Evolutionary conservation across 495 filamentous ascomycete species (phyloP).

Genomic region (Articulospora tetracladia): DNA sequence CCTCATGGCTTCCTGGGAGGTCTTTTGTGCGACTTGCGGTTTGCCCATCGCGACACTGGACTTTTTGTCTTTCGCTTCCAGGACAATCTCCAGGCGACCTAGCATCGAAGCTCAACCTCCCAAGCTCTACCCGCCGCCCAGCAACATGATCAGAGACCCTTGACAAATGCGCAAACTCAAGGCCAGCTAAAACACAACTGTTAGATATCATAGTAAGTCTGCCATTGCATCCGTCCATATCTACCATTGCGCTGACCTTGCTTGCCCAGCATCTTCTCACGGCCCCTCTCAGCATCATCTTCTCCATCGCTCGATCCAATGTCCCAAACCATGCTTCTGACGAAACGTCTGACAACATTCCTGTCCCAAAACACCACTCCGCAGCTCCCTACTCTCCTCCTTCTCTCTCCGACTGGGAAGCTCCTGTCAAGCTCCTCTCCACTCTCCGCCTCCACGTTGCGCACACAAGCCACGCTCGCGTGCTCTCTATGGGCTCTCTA

Average conservation of each 20-base stretch:
- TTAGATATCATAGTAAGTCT: slow-evolving; percentile 21
- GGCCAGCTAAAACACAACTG: background rate
- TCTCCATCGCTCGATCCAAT: slow-evolving; percentile 2
- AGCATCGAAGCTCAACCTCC: background rate
- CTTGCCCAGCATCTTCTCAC: slow-evolving; percentile 12
- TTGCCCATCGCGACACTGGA: background rate
- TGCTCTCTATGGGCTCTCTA: slow-evolving; percentile 27
- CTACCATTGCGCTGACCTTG: background rate
- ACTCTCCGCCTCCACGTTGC: slow-evolving; percentile 24
- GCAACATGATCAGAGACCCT: background rate
- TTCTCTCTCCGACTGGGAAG: slow-evolving; percentile 26
- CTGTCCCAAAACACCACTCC: slow-evolving; percentile 23
- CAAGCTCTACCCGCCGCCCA: background rate
- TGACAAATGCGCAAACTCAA: background rate
- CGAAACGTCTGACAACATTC: slow-evolving; percentile 24
- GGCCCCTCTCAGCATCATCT: slow-evolving; percentile 1
- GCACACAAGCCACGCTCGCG: slow-evolving; percentile 28
- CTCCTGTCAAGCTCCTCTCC: slow-evolving; percentile 26
- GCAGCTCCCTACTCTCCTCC: slow-evolving; percentile 22
- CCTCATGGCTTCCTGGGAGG: too few relatives aligned
- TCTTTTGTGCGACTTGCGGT: background rate
- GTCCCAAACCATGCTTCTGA: slow-evolving; percentile 27
- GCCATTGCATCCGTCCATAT: background rate
- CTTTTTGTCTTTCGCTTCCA: background rate
- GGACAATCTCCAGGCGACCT: too few relatives aligned